Evolutionary conservation across 2,329 filamentous ascomycete genomes (phyloP).

Genomic region (Didymella lethalis): DNA sequence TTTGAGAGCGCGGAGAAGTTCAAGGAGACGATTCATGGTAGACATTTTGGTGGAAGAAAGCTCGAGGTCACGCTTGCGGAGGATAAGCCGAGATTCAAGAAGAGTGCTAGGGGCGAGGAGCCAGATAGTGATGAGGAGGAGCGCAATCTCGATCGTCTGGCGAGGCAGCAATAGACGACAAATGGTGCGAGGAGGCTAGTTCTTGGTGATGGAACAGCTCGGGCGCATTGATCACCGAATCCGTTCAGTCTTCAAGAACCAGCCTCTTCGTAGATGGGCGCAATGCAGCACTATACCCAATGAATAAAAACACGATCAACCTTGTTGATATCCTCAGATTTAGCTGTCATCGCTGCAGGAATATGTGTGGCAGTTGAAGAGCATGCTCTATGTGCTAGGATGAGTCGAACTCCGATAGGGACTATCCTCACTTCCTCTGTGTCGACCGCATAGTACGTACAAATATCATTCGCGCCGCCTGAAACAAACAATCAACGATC

Average conservation of each 20-base stretch:
- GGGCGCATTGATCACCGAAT: no score
- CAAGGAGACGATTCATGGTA: slow-evolving; percentile 30
- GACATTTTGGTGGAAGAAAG: slow-evolving; percentile 25
- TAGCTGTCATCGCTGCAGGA: not conserved
- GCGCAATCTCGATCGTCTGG: slow-evolving; percentile 19
- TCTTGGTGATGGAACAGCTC: no score
- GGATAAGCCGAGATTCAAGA: slow-evolving; percentile 43
- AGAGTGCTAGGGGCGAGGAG: slow-evolving; percentile 33
- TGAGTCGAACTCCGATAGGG: slow-evolving; percentile 18
- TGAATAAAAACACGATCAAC: not conserved
- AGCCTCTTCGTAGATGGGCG: not conserved
- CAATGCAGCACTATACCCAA: not conserved
- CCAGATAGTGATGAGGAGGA: slow-evolving; percentile 41
- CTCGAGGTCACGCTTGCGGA: slow-evolving; percentile 38
- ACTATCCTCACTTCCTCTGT: not conserved
- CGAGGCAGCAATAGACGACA: slow-evolving; percentile 15
- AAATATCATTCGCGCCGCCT: slow-evolving; percentile 7
- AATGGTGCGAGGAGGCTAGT: no score
- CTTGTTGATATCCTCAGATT: not conserved
- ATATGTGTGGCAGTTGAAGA: slow-evolving; percentile 6
- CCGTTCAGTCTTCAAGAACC: no score
- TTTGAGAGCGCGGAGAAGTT: slow-evolving; percentile 64
- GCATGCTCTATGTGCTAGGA: slow-evolving; percentile 4
- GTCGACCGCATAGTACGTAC: slow-evolving; percentile 14
- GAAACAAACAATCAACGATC: not conserved